Percentiles rank a stretch among this genome's conserved stretches.
Conservation (phyloP, 257 asterid species). For the Scutellaria minor region DNA sequence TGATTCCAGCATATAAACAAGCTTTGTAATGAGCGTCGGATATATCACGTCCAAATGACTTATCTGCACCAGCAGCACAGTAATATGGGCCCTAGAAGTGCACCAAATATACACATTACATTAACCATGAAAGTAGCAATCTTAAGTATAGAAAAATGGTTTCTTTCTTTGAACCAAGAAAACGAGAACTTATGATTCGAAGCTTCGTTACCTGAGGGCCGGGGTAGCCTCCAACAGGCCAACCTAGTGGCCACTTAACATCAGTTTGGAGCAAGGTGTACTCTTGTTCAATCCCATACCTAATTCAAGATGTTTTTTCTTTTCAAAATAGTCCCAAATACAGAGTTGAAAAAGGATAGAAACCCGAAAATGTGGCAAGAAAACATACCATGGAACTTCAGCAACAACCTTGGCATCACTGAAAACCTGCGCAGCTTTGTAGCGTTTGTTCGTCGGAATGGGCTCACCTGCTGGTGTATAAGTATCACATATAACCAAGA, state of each 20-base stretch:
- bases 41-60: constrained; percentile 95
- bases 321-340: not conserved
- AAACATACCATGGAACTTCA: constrained; percentile 86
- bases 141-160: not conserved
- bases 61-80: constrained; percentile 94
- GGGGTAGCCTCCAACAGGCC: constrained; percentile 98
- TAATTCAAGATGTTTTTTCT: constrained; percentile 33
- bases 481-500: constrained; percentile 91
- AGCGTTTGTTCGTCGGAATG: constrained; percentile 93
- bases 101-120: constrained; percentile 17
- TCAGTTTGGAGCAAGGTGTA: constrained; percentile 81
- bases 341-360: not conserved
- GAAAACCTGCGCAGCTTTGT: constrained; percentile 86
- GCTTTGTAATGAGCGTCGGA: constrained; percentile 99
- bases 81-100: constrained; percentile 86
- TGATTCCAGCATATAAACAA: constrained; percentile 96
- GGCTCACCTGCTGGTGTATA: constrained; percentile 98
- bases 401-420: constrained; percentile 74
- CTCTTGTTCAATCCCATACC: constrained; percentile 97
- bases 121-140: not conserved
- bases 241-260: constrained; percentile 95
- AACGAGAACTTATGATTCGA: not conserved
- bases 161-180: not conserved
- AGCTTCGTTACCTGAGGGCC: constrained; percentile 85
- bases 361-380: not conserved